These are phyloP conservation scores for Jackrogersella multiformis DNA, from an alignment of 495 filamentous ascomycete genomes.

Conservation along the genomic window DNA sequence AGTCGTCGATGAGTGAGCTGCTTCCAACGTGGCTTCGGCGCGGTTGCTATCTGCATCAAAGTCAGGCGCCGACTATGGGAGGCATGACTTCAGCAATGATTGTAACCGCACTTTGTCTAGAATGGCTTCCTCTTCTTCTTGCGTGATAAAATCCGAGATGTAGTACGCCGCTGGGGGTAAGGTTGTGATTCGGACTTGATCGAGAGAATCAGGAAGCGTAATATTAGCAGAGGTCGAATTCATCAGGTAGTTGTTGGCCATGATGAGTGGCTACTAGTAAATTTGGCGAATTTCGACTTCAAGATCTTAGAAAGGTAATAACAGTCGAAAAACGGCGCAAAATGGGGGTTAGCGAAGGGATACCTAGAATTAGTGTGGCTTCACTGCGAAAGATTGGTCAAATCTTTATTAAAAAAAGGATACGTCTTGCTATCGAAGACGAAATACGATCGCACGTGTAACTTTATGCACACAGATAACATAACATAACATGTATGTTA, in stretches of 20 bases:
- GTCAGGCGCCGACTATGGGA: constrained; percentile 9
- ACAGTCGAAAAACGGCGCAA: constrained; percentile 13
- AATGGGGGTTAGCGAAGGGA: constrained; percentile 19
- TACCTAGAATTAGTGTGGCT: not conserved
- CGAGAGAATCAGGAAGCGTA: constrained; percentile 54
- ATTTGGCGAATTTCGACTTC: constrained; percentile 27
- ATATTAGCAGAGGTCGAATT: constrained; percentile 13
- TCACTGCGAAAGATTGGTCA: constrained; percentile 7
- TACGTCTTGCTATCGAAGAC: constrained; percentile 24
- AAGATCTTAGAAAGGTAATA: constrained; percentile 27
- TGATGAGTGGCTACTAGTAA: constrained; percentile 11
- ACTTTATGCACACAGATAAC: constrained; percentile 11
- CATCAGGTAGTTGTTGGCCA: constrained; percentile 16
- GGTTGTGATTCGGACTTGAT: constrained; percentile 62
- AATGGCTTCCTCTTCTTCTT: constrained; percentile 75
- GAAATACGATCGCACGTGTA: constrained; percentile 14
- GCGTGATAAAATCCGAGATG: constrained; percentile 84
- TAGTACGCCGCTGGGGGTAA: constrained; percentile 81
- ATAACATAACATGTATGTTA: constrained; percentile 16
- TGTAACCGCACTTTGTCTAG: constrained; percentile 67
- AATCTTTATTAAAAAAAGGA: constrained; percentile 8
- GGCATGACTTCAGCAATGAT: not conserved
- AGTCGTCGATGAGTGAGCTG: constrained; percentile 84
- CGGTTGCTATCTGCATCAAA: constrained; percentile 57
- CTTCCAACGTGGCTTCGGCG: constrained; percentile 84